Conservation (phyloP, 129 eudicot genomes). For the Centaurea solstitialis region DNA sequence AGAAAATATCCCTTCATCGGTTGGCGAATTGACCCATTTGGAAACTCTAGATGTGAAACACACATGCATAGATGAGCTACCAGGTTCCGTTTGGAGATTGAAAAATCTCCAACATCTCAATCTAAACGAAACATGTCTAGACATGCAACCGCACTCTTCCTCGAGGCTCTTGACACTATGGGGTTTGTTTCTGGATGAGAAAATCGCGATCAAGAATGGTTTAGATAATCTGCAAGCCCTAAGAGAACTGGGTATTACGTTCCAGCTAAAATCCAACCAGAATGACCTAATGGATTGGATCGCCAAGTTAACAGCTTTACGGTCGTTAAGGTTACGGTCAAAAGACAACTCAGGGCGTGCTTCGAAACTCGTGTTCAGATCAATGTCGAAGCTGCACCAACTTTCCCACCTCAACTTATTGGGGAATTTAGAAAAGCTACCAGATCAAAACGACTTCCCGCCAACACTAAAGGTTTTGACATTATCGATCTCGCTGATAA, state of each 20-base stretch:
- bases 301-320: constrained; percentile 2
- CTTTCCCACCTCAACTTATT: constrained; percentile 47
- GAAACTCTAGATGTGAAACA: constrained; percentile 61
- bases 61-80: constrained; percentile 45
- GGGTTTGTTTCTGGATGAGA: constrained; percentile 42
- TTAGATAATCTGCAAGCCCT: constrained; percentile 34
- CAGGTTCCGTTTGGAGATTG: constrained; percentile 49
- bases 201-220: constrained; percentile 27
- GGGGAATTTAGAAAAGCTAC: constrained; percentile 39
- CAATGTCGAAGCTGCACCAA: constrained; percentile 28
- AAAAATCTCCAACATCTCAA: constrained; percentile 47
- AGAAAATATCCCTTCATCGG: constrained; percentile 50
- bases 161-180: constrained; percentile 26
- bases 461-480: constrained; percentile 51
- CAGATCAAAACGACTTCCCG: constrained; percentile 28
- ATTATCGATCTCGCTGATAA: constrained; percentile 45
- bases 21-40: constrained; percentile 44
- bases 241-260: constrained; percentile 51
- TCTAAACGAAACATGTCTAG: constrained; percentile 38
- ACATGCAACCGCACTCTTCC: constrained; percentile 14
- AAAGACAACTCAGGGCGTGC: constrained; percentile 39
- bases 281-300: constrained; percentile 42
- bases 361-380: constrained; percentile 20
- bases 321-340: constrained; percentile 42
- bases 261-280: constrained; percentile 23